phyloP scores from a whole-genome alignment of 2,329 filamentous ascomycete genomes.

The Domatiomyces catenatus region DNA sequence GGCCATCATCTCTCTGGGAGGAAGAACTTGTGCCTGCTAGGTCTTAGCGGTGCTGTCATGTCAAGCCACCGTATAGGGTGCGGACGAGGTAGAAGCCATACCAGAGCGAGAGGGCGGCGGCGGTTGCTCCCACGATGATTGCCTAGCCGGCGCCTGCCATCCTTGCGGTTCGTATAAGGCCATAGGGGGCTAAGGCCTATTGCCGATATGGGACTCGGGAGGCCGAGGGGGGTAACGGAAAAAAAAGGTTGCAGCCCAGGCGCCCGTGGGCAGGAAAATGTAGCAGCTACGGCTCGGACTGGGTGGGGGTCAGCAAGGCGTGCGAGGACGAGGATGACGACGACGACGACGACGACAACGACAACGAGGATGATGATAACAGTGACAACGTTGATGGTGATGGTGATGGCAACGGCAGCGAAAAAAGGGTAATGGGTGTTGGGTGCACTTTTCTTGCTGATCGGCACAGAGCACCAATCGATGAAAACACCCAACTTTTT shows the following conservation, averaged over 20 bases:
- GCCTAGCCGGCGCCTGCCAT: constrained; percentile 48
- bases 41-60: constrained; percentile 15
- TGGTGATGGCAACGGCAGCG: too few relatives aligned
- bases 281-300: not conserved
- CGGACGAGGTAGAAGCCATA: constrained; percentile 26
- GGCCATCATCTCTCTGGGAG: constrained; percentile 55
- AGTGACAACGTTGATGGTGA: too few relatives aligned
- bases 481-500: not conserved
- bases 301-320: not conserved
- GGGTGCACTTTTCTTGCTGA: not conserved
- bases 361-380: not conserved
- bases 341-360: not conserved
- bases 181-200: constrained; percentile 28
- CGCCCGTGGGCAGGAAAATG: not conserved
- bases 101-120: constrained; percentile 57
- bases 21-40: constrained; percentile 56
- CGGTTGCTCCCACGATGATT: constrained; percentile 58
- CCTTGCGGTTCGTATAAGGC: constrained; percentile 54
- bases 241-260: not conserved
- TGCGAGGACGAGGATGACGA: not conserved
- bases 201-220: not conserved
- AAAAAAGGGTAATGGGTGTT: not conserved
- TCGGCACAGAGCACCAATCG: not conserved
- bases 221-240: not conserved
- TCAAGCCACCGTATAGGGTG: not conserved